Evolutionary conservation across 177 flowering plant species (phyloP).

Genomic region (Vitis hybrid): DNA sequence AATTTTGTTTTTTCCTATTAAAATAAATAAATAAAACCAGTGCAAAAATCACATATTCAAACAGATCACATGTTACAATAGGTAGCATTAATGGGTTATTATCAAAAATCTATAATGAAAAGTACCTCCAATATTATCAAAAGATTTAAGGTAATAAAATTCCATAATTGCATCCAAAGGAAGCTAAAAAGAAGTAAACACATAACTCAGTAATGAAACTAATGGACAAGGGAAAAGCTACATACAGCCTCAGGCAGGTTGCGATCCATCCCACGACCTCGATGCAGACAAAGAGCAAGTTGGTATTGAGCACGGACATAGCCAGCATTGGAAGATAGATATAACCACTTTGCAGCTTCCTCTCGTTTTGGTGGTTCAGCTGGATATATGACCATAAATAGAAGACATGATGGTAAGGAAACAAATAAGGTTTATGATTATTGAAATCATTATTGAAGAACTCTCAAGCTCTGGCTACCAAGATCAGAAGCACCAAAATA

Average conservation of each 20-base stretch:
- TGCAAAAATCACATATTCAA: neutral
- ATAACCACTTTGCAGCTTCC: constrained; percentile 79
- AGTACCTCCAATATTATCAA: neutral
- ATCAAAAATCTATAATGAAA: neutral
- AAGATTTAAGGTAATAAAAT: neutral
- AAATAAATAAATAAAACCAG: neutral
- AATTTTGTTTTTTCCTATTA: too few relatives aligned
- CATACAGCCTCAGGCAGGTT: constrained; percentile 72
- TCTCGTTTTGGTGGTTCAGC: constrained; percentile 61
- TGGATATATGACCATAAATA: constrained; percentile 26
- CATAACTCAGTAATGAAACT: too few relatives aligned
- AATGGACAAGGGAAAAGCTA: constrained; percentile 5
- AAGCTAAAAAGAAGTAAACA: too few relatives aligned
- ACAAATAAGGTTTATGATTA: too few relatives aligned
- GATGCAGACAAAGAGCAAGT: constrained; percentile 87
- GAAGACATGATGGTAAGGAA: neutral
- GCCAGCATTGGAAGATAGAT: constrained; percentile 57
- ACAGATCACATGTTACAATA: neutral
- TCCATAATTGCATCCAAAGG: neutral
- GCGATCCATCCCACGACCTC: constrained; percentile 59
- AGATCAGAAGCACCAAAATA: neutral
- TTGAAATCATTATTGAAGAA: too few relatives aligned
- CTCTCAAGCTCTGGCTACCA: too few relatives aligned
- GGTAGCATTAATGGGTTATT: neutral
- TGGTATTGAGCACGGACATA: constrained; percentile 91